Evolutionary conservation across 2,329 filamentous ascomycete genomes (phyloP).

Genomic region (Ustilaginoidea virens): DNA sequence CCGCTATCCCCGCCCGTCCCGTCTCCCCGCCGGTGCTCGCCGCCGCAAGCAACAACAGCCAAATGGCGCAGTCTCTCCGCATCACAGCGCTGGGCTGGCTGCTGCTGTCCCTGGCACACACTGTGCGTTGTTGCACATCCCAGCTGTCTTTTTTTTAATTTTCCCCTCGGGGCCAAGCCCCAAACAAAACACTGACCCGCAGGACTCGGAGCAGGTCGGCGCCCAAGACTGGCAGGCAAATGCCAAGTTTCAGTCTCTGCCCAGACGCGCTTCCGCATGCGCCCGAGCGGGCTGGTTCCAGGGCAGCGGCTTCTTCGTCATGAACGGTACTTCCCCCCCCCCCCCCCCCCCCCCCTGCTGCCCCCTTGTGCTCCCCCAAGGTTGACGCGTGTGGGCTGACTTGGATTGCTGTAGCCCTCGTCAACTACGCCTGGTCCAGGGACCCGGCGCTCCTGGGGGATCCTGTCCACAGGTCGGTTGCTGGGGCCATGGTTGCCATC

Average conservation of each 20-base stretch:
- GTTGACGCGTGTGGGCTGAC: background rate
- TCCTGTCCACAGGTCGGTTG: conserved; percentile 6
- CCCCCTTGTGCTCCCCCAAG: background rate
- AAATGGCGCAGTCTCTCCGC: conserved; percentile 5
- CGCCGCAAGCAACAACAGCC: background rate
- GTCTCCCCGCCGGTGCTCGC: too few species aligned
- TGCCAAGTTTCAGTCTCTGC: conserved; percentile 5
- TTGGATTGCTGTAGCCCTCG: conserved; percentile 2
- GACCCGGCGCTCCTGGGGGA: conserved; percentile 6
- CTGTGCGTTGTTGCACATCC: too few species aligned
- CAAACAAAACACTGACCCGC: too few species aligned
- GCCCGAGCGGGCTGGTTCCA: conserved; percentile 8
- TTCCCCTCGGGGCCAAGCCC: too few species aligned
- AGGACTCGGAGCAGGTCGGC: too few species aligned
- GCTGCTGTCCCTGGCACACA: conserved; percentile 6
- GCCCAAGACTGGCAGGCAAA: conserved; percentile 7
- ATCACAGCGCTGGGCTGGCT: conserved; percentile 6
- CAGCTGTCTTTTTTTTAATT: too few species aligned
- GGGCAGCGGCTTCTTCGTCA: conserved; percentile 7
- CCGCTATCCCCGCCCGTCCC: too few species aligned
- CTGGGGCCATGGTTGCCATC: conserved; percentile 5
- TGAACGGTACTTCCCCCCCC: conserved; percentile 4
- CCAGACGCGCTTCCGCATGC: conserved; percentile 3
- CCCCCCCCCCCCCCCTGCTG: background rate
- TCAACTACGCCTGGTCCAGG: conserved; percentile 8